These are phyloP conservation scores for Fusarium cyanostomum DNA, from an alignment of 2,329 filamentous ascomycete species.

Conservation along the genomic window DNA sequence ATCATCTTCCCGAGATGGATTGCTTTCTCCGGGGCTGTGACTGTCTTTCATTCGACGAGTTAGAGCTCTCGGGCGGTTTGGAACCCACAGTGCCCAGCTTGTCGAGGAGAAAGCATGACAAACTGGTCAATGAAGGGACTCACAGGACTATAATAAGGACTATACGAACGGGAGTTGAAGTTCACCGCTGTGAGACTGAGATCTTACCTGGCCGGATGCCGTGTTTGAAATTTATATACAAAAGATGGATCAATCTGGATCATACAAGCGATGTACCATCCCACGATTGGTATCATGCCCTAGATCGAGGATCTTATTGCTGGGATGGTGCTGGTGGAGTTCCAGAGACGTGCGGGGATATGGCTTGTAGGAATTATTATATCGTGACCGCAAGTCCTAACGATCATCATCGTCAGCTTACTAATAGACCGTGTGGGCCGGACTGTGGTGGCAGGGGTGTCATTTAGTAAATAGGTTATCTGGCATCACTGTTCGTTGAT, in stretches of 20 bases:
- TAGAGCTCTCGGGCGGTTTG: no score
- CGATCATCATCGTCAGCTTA: no score
- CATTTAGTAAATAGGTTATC: no score
- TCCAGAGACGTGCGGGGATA: background rate
- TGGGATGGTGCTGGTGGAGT: background rate
- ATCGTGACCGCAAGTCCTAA: background rate
- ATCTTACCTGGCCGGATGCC: background rate
- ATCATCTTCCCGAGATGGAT: background rate
- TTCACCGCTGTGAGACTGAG: no score
- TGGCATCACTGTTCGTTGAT: no score
- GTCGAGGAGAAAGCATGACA: no score
- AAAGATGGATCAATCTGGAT: background rate
- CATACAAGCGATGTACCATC: background rate
- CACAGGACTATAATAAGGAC: no score
- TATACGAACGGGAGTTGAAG: no score
- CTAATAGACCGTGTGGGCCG: no score
- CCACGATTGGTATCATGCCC: background rate
- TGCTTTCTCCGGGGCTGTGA: background rate
- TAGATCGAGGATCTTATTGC: background rate
- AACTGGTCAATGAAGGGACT: no score
- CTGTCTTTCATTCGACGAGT: background rate
- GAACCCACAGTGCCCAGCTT: no score
- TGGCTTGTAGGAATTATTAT: background rate
- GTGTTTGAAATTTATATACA: background rate
- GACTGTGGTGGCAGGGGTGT: no score